Evolutionary conservation across 495 filamentous ascomycete genomes (phyloP), one percentile per base, ranked within the genome.

Genomic region (Daldinia decipiens): DNA sequence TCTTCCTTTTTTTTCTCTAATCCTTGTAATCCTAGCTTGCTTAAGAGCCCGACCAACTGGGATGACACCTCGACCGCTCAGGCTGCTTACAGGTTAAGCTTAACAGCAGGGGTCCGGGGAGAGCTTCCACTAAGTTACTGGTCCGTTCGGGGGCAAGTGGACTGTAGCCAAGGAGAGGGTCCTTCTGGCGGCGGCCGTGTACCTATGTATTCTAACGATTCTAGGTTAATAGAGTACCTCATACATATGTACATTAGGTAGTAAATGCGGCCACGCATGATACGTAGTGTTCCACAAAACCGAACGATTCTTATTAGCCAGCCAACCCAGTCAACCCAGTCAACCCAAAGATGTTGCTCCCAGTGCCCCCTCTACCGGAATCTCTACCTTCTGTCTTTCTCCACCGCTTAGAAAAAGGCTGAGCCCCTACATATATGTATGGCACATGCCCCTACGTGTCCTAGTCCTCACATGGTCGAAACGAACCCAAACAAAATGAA

Each of bases 1-100:
- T 59, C 62, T 12, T 12, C 52, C 55, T 62, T 34, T 12, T 58
- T 59, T 66, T 60, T 59, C 29, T 64, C 17, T 40, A 52, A 32
- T 56, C 58, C 59, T 67, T 63, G 69, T 51, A 24, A 26, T 40
- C 34, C 57, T 62, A 62, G 65, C 59, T 68, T 68, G 47, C 56
- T 65, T 65, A 62, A 50, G 70, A 68, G 70, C 70, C 70, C 70
- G 70, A 72, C 60, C 65, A 68, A 68, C 70, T 72, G 70, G 70
- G 70, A 72, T 72, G 70, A 72, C 70, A 72, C 55, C 61, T 72
- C 47, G 65, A 68, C 70, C 55, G 65, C 70, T 65, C 55, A 34
- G 70, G 51, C 65, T 67, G 69, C 60, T 68, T 61, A 68, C 40
- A 51, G 61, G 50, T 59, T 64, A 52, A 39, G 45, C 59, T 60